Percentiles rank a stretch among this genome's conserved stretches.
phyloP scores from a whole-genome alignment of 257 asterid genomes.

The Paraleonurus japonicus region DNA sequence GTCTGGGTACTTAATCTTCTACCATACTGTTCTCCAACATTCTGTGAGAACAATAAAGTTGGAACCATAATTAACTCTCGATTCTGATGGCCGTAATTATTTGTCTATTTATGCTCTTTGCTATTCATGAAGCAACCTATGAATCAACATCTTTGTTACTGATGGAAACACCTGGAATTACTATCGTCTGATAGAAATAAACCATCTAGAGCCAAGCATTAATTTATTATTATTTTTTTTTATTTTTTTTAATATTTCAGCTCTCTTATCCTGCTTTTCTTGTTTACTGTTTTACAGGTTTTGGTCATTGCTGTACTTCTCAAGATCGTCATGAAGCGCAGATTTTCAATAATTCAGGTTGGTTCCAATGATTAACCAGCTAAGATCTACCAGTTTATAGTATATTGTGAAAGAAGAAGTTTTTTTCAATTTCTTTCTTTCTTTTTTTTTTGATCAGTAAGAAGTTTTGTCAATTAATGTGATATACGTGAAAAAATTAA shows the following conservation, averaged over 20 bases:
- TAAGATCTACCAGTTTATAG: not conserved
- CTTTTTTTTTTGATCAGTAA: no score
- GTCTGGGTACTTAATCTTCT: slow-evolving; percentile 7
- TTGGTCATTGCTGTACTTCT: slow-evolving; percentile 90
- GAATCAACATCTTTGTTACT: slow-evolving; percentile 10
- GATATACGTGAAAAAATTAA: slow-evolving; percentile 6
- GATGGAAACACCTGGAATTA: slow-evolving; percentile 18
- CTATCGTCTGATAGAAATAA: slow-evolving; percentile 3
- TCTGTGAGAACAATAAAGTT: slow-evolving; percentile 11
- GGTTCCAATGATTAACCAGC: slow-evolving; percentile 25
- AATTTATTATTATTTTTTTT: no score
- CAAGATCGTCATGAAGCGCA: slow-evolving; percentile 82
- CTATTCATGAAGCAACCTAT: not conserved
- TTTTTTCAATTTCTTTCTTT: not conserved
- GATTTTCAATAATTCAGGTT: slow-evolving; percentile 93
- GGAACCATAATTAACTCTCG: slow-evolving; percentile 9
- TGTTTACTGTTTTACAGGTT: slow-evolving; percentile 52
- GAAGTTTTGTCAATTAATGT: not conserved
- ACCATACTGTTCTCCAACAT: not conserved
- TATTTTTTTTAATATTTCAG: not conserved
- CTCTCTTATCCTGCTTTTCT: not conserved
- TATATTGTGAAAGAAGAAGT: not conserved
- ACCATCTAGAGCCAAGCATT: slow-evolving; percentile 19
- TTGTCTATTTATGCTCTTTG: no score
- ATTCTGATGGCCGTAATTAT: slow-evolving; percentile 5